Evolutionary conservation across 2,329 filamentous ascomycete genomes (phyloP), one percentile per base, ranked within the genome.

Genomic region (Ceratocystis destructans): DNA sequence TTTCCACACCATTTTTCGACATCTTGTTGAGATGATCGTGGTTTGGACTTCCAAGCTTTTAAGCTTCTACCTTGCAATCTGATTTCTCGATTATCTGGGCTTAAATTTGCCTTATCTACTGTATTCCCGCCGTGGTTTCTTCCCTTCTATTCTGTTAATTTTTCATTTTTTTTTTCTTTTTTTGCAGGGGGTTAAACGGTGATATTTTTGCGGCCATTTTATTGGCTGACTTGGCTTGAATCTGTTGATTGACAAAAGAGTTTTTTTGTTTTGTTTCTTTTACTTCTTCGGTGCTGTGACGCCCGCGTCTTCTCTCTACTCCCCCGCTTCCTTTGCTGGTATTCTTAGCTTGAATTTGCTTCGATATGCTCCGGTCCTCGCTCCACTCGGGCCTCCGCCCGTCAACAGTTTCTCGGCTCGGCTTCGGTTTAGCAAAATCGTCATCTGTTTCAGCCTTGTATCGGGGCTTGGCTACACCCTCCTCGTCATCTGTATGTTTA

Each of bases 321-420:
- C 28, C 10, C 10, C 17, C 6, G 22, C 8, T 17, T 28, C 25
- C n/a, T 17, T 31, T 33, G 17, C 20, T 48, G 25, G 37, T 41
- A 41, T 50, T 20, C 61, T 46, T 12, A 22, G 28, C 28, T 28
- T 20, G 25, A 6, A 20, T 6, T n/a, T 10, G 48, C 17, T 53
- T 53, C n/a, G 25, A 17, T 25, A 65, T 65, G 64, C 50, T 65
- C 25, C 64, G 64, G 33, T 46, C 64, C 31, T 65, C 64, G 44
- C 22, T 64, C 22, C 62, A 55, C 31, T 37, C 45, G 31, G 65
- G 50, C 46, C 63, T 68, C 45, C 65, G 66, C 22, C 67, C 65
- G 46, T 66, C 67, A 65, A 45, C 62, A 2, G 64, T 61, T 53
- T 61, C 62, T 45, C 53, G 53, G 6, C 61, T 33, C 46, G 46